Evolutionary conservation across 805 yeast genomes (phyloP), one percentile per base, ranked within the genome.

Genomic region (Metschnikowia picachoensis): DNA sequence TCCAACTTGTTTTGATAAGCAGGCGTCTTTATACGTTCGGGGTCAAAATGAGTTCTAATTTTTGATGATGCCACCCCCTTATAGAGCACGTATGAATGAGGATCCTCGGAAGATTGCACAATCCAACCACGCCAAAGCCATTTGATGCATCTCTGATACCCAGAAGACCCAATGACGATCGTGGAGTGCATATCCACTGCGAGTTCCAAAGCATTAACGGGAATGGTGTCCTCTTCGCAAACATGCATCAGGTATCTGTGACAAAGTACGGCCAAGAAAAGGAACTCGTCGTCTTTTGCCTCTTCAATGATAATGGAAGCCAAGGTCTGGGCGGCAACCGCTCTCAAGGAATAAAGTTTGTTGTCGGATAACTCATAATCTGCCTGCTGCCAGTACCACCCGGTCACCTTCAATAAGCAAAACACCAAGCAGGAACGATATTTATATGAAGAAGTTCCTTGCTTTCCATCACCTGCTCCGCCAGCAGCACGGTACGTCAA

Each of bases 101-200:
- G 87, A 59, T 87, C 88, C 12, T 62, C 64, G 11, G 82, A 78
- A 17, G 85, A 78, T 65, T 88, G 96, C 41, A 86, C 75, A 51
- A 89, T 86, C 95, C 96, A 87, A 28, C 97, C 97, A 46, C 91
- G 72, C 97, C 97, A 89, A 40, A 89, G 65, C 95, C 96, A 89
- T 54, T 83, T 81, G 58, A 88, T 76, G 67, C 96, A 87, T 44
- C 95, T 70, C 64, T 89, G 96, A 62, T 80, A 89, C 0, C 96
- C 96, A 8, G 84, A 70, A 0, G 95, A 80, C 2, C 89, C 83
- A 56, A 90, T 87, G 14, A 88, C 83, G 17, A 76, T 74, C 8
- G 91, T 82, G 10, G 86, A 78, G 55, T 89, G 96, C 78, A 82
- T 79, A 60, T 89, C 96, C 27, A 87, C 89, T 0, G 96, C 95